Conservation (phyloP, 2,329 filamentous ascomycete species). For the Monosporascus sp. region DNA sequence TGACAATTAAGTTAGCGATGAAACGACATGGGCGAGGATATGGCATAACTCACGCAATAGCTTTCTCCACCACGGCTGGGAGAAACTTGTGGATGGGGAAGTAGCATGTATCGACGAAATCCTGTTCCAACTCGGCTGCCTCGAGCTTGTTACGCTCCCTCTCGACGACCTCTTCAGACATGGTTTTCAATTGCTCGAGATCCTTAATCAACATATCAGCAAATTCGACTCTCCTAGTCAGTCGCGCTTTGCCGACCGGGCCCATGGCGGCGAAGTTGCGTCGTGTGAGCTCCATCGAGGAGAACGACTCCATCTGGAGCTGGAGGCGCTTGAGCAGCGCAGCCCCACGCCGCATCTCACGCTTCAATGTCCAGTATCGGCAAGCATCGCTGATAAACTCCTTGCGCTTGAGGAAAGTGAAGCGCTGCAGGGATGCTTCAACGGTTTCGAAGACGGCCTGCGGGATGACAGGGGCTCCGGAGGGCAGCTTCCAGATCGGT, state of each 20-base stretch:
- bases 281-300: slow-evolving; percentile 93
- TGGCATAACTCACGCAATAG: slow-evolving; percentile 62
- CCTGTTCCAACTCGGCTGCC: slow-evolving; percentile 67
- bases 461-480: slow-evolving; percentile 90
- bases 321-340: slow-evolving; percentile 90
- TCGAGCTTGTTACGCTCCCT: slow-evolving; percentile 75
- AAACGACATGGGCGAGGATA: slow-evolving; percentile 9
- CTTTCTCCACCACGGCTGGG: slow-evolving; percentile 72
- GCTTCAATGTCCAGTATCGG: slow-evolving; percentile 96
- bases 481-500: slow-evolving; percentile 84
- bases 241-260: slow-evolving; percentile 67
- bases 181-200: slow-evolving; percentile 65
- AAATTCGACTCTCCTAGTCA: slow-evolving; percentile 83
- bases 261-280: slow-evolving; percentile 97
- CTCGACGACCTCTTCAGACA: slow-evolving; percentile 67
- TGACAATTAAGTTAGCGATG: slow-evolving; percentile 26
- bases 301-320: slow-evolving; percentile 91
- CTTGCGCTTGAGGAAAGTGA: slow-evolving; percentile 75
- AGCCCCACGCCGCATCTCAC: slow-evolving; percentile 85
- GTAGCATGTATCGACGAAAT: slow-evolving; percentile 83
- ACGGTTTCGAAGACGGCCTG: slow-evolving; percentile 82
- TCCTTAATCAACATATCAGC: slow-evolving; percentile 70
- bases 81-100: slow-evolving; percentile 80
- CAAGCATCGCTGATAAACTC: slow-evolving; percentile 91
- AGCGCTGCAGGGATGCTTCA: slow-evolving; percentile 74